Percentiles rank a stretch among this genome's conserved stretches.
Evolutionary conservation across 139 green algal genomes (phyloP).

Genomic region (Astrephomene gubernaculifera): DNA sequence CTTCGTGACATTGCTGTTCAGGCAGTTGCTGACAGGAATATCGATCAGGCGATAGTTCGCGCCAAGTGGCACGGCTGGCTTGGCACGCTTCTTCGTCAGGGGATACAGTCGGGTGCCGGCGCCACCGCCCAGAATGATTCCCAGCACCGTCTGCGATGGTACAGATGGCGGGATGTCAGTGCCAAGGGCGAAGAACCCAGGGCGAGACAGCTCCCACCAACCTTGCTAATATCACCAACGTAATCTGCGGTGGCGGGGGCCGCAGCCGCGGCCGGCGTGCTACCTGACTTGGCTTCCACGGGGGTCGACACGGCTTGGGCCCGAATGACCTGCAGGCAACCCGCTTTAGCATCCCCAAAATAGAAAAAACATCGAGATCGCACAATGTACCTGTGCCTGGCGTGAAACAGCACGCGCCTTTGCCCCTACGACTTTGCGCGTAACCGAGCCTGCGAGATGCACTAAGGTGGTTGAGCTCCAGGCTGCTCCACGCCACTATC

Average conservation of each 20-base stretch:
- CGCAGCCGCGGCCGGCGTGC: neutral
- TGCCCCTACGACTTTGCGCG: neutral
- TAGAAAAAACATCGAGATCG: neutral
- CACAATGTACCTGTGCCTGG: slow-evolving; percentile 11
- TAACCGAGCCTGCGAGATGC: slow-evolving; percentile 7
- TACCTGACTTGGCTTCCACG: neutral
- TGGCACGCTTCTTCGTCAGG: slow-evolving; percentile 98
- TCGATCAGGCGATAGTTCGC: slow-evolving; percentile 99
- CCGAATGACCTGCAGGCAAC: slow-evolving; percentile 18
- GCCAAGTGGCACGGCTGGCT: slow-evolving; percentile 98
- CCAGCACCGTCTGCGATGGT: slow-evolving; percentile 88
- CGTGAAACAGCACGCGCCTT: slow-evolving; percentile 2
- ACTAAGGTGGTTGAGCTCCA: neutral
- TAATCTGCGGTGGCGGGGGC: neutral
- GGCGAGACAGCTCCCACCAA: neutral
- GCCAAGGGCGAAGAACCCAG: neutral
- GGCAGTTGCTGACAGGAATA: slow-evolving; percentile 99
- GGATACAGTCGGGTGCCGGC: slow-evolving; percentile 97
- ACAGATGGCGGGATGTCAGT: neutral
- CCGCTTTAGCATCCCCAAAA: neutral
- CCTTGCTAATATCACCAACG: slow-evolving; percentile 38
- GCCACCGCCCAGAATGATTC: slow-evolving; percentile 97
- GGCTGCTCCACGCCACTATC: neutral
- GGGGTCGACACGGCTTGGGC: slow-evolving; percentile 14
- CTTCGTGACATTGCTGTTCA: slow-evolving; percentile 99